Evolutionary conservation across 2,329 filamentous ascomycete species (phyloP).

Genomic region (Chaetomiaceae sp.): DNA sequence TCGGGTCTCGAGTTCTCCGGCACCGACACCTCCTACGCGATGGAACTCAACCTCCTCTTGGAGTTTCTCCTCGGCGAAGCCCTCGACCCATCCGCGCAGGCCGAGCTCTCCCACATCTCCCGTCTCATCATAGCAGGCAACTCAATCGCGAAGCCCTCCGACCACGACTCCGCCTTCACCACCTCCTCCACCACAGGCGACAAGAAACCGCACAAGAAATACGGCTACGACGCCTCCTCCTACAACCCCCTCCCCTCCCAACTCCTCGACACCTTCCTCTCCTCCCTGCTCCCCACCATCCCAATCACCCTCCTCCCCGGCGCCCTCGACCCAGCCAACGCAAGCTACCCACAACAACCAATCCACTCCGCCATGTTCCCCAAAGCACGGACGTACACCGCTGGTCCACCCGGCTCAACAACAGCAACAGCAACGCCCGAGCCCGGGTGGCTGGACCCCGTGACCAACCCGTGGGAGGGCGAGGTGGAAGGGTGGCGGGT

Average conservation of each 20-base stretch:
- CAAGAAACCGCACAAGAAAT: slow-evolving; percentile 66
- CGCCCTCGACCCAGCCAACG: slow-evolving; percentile 78
- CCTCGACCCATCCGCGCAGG: slow-evolving; percentile 56
- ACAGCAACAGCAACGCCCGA: slow-evolving; percentile 30
- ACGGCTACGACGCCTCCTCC: slow-evolving; percentile 83
- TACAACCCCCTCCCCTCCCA: slow-evolving; percentile 86
- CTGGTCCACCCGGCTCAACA: slow-evolving; percentile 37
- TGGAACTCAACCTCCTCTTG: slow-evolving; percentile 71
- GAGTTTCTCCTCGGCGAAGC: slow-evolving; percentile 88
- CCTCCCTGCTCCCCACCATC: slow-evolving; percentile 75
- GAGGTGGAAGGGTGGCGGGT: slow-evolving; percentile 88
- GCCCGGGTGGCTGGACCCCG: slow-evolving; percentile 75
- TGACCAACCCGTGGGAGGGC: slow-evolving; percentile 91
- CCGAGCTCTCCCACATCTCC: slow-evolving; percentile 63
- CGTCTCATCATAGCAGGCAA: slow-evolving; percentile 90
- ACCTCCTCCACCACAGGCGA: slow-evolving; percentile 25
- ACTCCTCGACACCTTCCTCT: slow-evolving; percentile 78
- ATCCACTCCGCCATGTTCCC: slow-evolving; percentile 93
- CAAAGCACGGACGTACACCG: slow-evolving; percentile 63
- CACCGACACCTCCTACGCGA: slow-evolving; percentile 63
- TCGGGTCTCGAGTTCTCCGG: slow-evolving; percentile 84
- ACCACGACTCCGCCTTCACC: slow-evolving; percentile 31
- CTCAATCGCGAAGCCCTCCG: slow-evolving; percentile 55
- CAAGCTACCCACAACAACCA: slow-evolving; percentile 85
- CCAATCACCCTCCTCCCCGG: slow-evolving; percentile 88